Percentiles rank a stretch among this genome's conserved stretches.
These are phyloP conservation scores for Tetrastigma voinierianum DNA, from an alignment of 164 flowering plant genomes.

Conservation along the genomic window DNA sequence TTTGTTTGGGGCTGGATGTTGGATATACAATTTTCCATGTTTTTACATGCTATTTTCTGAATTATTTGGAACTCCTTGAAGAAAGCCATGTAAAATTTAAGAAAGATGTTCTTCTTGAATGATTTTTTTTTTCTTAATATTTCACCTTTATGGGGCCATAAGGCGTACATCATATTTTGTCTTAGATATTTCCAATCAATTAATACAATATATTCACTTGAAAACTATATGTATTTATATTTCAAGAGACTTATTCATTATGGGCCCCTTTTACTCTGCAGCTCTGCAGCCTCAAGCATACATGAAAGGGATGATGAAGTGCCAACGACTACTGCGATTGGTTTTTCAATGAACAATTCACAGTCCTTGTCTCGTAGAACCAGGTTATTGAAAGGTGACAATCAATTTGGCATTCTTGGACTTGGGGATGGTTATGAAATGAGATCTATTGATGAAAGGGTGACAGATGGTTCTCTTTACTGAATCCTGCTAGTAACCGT, in stretches of 20 bases:
- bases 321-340: slow-evolving; percentile 57
- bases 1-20: not conserved
- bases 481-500: not conserved
- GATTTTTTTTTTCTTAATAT: not conserved
- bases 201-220: not conserved
- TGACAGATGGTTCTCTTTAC: slow-evolving; percentile 20
- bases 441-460: slow-evolving; percentile 77
- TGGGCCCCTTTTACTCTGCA: slow-evolving; percentile 38
- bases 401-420: slow-evolving; percentile 43
- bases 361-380: slow-evolving; percentile 91
- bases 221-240: not conserved
- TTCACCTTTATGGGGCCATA: no score
- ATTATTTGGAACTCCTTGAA: not conserved
- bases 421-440: slow-evolving; percentile 52
- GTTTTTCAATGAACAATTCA: slow-evolving; percentile 50
- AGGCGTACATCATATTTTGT: no score
- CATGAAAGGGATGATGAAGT: slow-evolving; percentile 80
- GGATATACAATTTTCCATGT: not conserved
- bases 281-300: slow-evolving; percentile 56
- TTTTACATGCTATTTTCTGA: not conserved
- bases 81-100: not conserved
- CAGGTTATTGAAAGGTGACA: slow-evolving; percentile 64
- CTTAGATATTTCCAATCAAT: not conserved
- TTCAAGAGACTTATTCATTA: slow-evolving; percentile 5
- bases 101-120: not conserved